Evolutionary conservation across 2,329 filamentous ascomycete species (phyloP), one percentile per base, ranked within the genome.

Genomic region (Fusarium zealandicum): DNA sequence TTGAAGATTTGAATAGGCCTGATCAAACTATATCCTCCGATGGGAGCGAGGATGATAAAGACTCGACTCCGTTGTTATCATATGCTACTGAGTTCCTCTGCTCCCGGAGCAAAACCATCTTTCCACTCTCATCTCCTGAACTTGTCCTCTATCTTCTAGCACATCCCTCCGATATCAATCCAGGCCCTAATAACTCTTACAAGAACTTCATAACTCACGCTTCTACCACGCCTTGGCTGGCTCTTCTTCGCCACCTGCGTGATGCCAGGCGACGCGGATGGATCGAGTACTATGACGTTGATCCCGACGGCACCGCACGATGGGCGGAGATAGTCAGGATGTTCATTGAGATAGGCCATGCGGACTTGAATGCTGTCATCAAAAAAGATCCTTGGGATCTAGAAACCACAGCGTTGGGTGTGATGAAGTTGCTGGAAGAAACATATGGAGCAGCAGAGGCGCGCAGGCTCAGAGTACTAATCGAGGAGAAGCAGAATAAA

Each of bases 21-120:
- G 36, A 33, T 1, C 17, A 50, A 1, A 22, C 31, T 1, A 14
- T 32, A 1, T 44, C 50, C 0, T 37, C 33, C 1, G 37, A 48
- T 27, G 43, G 17, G 30, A 38, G 37, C 10, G 43, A 43, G 40
- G 14, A 45, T 36, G 9, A 42, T 13, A 8, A 22, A 28, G 60
- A 56, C 3, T 53, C 64, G 2, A 71, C 70, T 4, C 72, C 72
- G 6, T 57, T 75, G 1, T 42, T 75, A 1, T 53, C 67, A 0
- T 71, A 73, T 28, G 72, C 72, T 2, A 67, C 66, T 2, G 72
- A 75, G 32, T 72, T 71, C 18, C 61, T 72, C 14, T 73, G 70
- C 50, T 72, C 71, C 1, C 65, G 72, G 9, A 67, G 69, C 35
- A 70, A 69, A 37, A 72, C 71, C 5, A 71, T 75, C 27, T 74